Base-by-base conservation (phyloP, 441 rosid genomes). In the Pelargonium myrrhifolium region DNA sequence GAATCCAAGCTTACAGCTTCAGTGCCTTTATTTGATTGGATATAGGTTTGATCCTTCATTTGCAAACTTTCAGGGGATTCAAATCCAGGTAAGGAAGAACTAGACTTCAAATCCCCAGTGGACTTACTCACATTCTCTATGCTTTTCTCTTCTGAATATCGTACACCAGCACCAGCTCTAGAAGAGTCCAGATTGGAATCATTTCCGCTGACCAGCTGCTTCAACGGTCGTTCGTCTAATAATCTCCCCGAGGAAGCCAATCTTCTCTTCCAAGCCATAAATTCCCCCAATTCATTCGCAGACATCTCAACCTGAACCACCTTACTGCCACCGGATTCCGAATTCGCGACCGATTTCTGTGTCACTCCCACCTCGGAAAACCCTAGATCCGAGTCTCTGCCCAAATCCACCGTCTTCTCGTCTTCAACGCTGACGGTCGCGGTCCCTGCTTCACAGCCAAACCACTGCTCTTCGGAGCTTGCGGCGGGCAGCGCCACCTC, bases 321-420 rank as follows among this genome's bases (percentile, higher is more conserved):
- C 6, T 15, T 17, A 51, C 6, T 1, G 18, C 58, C 58, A n/a
- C 58, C 58, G 18, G 58, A 51, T 15, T 11, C 65, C 63, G 65
- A 59, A 63, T 66, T 72, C 2, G 70, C 6, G 3, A 31, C 77
- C 22, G 58, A 28, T 59, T 62, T 68, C 71, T 55, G 80, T 4
- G 80, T 68, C 55, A 65, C 35, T 64, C 75, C 81, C 68, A 51
- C 56, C 67, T 63, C 80, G 2, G 75, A 73, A 56, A 71, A 76
- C 75, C 79, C 82, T 77, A 74, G 35, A 67, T 83, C 79, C 51
- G 77, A 35, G 8, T 35, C 39, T 35, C 39, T 35, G 6, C 39
- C 39, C 39, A 35, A 35, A 35, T 35, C 39, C 39, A 35, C 39
- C 39, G 39, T 3, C 39, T 35, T 35, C 6, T 35, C 9, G 39